These are phyloP conservation scores for Leccinum aurantiacum DNA, from an alignment of 768 basidiomycete genomes.

Conservation along the genomic window DNA sequence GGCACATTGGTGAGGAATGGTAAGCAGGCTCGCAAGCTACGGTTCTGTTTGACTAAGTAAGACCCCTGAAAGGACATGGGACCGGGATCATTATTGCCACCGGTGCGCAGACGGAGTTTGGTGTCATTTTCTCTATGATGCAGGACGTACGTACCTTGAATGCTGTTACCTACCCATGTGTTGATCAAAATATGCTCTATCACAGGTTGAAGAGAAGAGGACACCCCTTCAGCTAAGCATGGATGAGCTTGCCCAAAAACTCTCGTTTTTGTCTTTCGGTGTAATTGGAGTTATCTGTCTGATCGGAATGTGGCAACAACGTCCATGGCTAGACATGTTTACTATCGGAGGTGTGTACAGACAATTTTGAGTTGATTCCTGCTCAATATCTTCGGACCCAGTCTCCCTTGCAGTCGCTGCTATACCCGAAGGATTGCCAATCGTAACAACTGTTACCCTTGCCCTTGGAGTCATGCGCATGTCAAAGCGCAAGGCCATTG, in stretches of 20 bases:
- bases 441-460: slow-evolving; percentile 96
- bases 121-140: slow-evolving; percentile 97
- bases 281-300: slow-evolving; percentile 92
- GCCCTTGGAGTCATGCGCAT: slow-evolving; percentile 92
- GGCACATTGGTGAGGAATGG: slow-evolving; percentile 92
- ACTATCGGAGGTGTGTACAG: slow-evolving; percentile 85
- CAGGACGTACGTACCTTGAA: slow-evolving; percentile 65
- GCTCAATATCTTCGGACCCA: slow-evolving; percentile 33
- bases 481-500: slow-evolving; percentile 93
- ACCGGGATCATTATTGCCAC: slow-evolving; percentile 85
- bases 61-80: slow-evolving; percentile 59
- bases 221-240: slow-evolving; percentile 92
- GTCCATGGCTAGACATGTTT: slow-evolving; percentile 97
- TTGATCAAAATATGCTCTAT: background rate
- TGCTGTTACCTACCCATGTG: background rate
- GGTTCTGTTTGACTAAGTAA: slow-evolving; percentile 5
- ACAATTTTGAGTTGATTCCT: background rate
- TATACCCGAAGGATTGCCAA: slow-evolving; percentile 94
- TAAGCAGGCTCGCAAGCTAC: slow-evolving; percentile 27
- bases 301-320: slow-evolving; percentile 80
- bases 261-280: slow-evolving; percentile 89
- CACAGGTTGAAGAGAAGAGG: slow-evolving; percentile 76
- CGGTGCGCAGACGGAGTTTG: slow-evolving; percentile 88
- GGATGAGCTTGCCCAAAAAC: slow-evolving; percentile 93
- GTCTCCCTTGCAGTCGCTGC: slow-evolving; percentile 98